A percentile compares a stretch with the other conserved stretches of the same genome.
Evolutionary conservation across 768 basidiomycete genomes (phyloP).

Genomic region (Lepiota venenata): DNA sequence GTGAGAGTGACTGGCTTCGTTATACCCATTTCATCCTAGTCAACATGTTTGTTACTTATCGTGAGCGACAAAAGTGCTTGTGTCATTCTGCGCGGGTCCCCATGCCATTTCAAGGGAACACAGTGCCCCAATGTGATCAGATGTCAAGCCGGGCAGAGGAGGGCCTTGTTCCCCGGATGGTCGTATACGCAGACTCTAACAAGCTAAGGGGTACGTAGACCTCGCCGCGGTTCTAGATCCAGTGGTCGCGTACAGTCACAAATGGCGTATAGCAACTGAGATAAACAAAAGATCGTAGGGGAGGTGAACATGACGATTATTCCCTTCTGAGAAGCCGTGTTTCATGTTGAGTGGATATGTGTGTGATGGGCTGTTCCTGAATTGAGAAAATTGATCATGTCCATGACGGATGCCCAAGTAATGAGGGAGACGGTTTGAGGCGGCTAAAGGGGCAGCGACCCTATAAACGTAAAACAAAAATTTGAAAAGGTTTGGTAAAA

Average conservation of each 20-base stretch:
- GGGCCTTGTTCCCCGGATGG: too few species aligned
- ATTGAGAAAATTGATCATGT: constrained; percentile 2
- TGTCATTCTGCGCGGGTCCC: too few species aligned
- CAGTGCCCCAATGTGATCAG: too few species aligned
- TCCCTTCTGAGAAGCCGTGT: constrained; percentile 10
- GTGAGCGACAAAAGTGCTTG: too few species aligned
- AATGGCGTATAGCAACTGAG: constrained; percentile 6
- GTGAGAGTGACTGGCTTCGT: background rate
- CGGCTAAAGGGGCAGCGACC: background rate
- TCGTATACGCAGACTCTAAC: too few species aligned
- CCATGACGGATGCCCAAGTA: background rate
- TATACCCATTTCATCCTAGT: background rate
- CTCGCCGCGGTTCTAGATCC: background rate
- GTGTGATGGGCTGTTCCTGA: constrained; percentile 6
- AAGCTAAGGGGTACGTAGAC: too few species aligned
- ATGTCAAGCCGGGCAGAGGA: too few species aligned
- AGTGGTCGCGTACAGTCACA: background rate
- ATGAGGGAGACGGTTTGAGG: background rate
- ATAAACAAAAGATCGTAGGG: background rate
- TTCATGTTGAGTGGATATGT: constrained; percentile 5
- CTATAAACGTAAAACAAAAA: constrained; percentile 2
- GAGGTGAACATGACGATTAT: background rate
- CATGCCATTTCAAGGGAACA: too few species aligned
- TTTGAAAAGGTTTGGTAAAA: background rate
- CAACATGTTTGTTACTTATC: background rate